phyloP scores from a whole-genome alignment of 768 basidiomycete species.

The Lenzites betulinus region DNA sequence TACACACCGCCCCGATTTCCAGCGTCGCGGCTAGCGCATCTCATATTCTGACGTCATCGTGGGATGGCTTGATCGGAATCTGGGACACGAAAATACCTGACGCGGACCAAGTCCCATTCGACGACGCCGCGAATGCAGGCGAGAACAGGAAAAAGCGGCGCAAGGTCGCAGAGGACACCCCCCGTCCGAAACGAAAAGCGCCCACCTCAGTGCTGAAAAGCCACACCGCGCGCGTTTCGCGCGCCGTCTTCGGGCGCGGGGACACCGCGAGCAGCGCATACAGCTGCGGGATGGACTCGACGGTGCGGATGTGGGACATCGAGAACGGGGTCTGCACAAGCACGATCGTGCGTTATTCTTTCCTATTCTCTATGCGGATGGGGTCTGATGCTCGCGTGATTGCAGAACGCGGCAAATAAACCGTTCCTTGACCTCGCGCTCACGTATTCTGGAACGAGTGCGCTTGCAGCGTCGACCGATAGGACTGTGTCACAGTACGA shows the following conservation, averaged over 20 bases:
- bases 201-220: constrained; percentile 77
- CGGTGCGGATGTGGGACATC: constrained; percentile 85
- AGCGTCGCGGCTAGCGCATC: constrained; percentile 59
- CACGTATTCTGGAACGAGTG: constrained; percentile 43
- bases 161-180: constrained; percentile 42
- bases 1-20: constrained; percentile 83
- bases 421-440: constrained; percentile 70
- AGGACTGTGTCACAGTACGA: constrained; percentile 74
- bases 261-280: constrained; percentile 44
- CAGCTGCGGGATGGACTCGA: constrained; percentile 89
- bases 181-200: constrained; percentile 56
- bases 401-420: constrained; percentile 67
- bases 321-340: constrained; percentile 70
- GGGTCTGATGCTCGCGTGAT: neutral
- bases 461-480: constrained; percentile 71
- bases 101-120: constrained; percentile 60
- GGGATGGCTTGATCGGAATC: constrained; percentile 85
- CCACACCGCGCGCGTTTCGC: constrained; percentile 82
- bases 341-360: constrained; percentile 58
- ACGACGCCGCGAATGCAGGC: constrained; percentile 28
- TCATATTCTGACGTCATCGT: constrained; percentile 78
- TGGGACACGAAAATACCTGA: constrained; percentile 71
- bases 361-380: neutral
- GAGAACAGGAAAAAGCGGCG: constrained; percentile 62
- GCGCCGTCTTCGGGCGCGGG: constrained; percentile 54